Base-by-base conservation (phyloP, 140 eudicot genomes). In the Flaveria floridana region DNA sequence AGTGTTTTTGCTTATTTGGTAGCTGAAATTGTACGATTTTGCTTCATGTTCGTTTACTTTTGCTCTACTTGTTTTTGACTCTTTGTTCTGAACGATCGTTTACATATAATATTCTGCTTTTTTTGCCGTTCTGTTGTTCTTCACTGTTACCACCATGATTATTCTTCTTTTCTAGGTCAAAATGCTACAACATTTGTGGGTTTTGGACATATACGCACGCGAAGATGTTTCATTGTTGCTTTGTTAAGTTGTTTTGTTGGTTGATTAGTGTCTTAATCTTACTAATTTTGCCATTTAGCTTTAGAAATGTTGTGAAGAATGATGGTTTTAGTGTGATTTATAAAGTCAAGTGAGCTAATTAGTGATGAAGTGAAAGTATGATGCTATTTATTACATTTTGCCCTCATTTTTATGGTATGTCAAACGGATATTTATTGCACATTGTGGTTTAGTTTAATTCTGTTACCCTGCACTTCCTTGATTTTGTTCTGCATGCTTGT, bases 1-100 rank as follows among this genome's bases (percentile, higher is more conserved):
- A 5, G 6, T 47, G 9, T 41, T 53, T 68, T 74, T 73, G 42
- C 19, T 73, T 18, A 16, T 73, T 79, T 67, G 48, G 68, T 74
- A 18, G 83, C 66, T 65, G 62, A 80, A 74, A 61, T 11, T 34
- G 79, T 68, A 68, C 69, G 79, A 68, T 63, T 71, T 63, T 20
- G 58, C 19, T 52, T 20, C 64, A 41, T 78, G 23, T 11, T 63
- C n/a, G 9, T 76, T 39, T 19, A 23, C 50, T 39, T 53, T 64
- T 68, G 34, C 9, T 55, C 1, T 41, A n/a, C 71, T 51, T 39
- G 68, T 67, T 61, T 2, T 56, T 10, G 44, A 62, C 72, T 10
- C 68, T 15, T 53, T 79, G 23, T 37, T 48, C 41, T 79, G 63
- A 72, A 39, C 68, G 78, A 71, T 78, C 48, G 9, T 42, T 42